Base-by-base conservation (phyloP, 768 basidiomycete genomes). In the Lentinula boryana region DNA sequence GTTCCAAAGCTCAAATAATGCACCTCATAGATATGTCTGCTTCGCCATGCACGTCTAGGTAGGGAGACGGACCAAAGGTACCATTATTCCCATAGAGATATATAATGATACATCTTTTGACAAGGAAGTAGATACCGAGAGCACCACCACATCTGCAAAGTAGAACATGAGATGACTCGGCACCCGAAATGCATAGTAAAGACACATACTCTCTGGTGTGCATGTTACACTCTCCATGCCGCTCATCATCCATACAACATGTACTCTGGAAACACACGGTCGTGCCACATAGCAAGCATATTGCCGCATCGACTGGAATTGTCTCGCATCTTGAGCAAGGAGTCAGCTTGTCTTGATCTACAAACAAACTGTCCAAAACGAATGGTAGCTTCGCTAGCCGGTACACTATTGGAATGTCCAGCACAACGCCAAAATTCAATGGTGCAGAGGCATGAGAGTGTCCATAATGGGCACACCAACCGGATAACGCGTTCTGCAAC, bases 11-110 rank as follows among this genome's bases (percentile, higher is more conserved):
- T 23, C 43, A 32, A 49, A 50, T 8, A 18, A 68, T 80, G 60
- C 66, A 93, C 95, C 93, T 86, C 88, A 96, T 93, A 2, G 89
- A 89, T 12, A 91, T 78, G 70, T 98, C 96, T 2, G 93, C 83
- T 68, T 98, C 97, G 1, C 96, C 97, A 63, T 98, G 97, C 1
- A 84, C 84, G 67, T 99, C 97, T 44, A 98, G 81, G 68, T 97
- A 98, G 0, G 96, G 95, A 33, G 95, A 90, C 13, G 85, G 83
- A 1, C 83, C 80, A 72, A 95, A 98, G 3, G 91, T 85, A n/a
- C 96, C 97, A 54, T 88, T 93, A 63, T 85, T 87, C 35, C 88
- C 88, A 68, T 93, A 95, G 16, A 98, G 80, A 71, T 91, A 98
- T 13, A 98, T 70, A 60, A 98, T 69, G 18, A 88, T 84, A 73